These are phyloP conservation scores for Senna siamea DNA, from an alignment of 306 rosid species.

Conservation along the genomic window DNA sequence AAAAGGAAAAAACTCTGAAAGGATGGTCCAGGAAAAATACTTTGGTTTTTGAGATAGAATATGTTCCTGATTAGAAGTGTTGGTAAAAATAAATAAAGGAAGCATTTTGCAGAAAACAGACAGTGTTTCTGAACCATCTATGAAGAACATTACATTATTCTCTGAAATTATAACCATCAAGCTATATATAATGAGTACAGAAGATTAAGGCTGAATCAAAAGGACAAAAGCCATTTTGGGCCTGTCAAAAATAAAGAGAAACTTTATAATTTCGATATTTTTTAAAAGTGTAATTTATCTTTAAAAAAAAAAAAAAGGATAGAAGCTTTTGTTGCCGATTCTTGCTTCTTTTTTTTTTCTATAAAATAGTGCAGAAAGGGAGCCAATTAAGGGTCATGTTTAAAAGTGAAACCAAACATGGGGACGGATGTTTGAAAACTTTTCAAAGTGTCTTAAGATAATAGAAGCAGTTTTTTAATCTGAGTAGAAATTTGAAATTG, in stretches of 20 bases:
- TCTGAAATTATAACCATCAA: background rate
- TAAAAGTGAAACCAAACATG: conserved; percentile 9
- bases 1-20: background rate
- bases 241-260: background rate
- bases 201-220: background rate
- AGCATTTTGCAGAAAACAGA: background rate
- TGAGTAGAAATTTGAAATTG: too few relatives aligned
- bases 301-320: too few relatives aligned
- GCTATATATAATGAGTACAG: background rate
- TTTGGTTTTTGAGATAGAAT: background rate
- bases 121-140: background rate
- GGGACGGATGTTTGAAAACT: too few relatives aligned
- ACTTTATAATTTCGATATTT: too few relatives aligned
- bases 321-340: too few relatives aligned
- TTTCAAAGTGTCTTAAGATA: too few relatives aligned
- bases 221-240: conserved; percentile 4
- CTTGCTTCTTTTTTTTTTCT: background rate
- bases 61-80: background rate
- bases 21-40: background rate
- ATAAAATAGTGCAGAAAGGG: conserved; percentile 1
- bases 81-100: background rate
- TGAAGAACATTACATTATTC: background rate
- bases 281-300: too few relatives aligned
- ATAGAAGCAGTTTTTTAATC: too few relatives aligned
- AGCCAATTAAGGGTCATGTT: background rate